Percentiles rank a stretch among this genome's conserved stretches.
phyloP scores from a whole-genome alignment of 352 stramenopile species.

The Phytophthora sansomeana region DNA sequence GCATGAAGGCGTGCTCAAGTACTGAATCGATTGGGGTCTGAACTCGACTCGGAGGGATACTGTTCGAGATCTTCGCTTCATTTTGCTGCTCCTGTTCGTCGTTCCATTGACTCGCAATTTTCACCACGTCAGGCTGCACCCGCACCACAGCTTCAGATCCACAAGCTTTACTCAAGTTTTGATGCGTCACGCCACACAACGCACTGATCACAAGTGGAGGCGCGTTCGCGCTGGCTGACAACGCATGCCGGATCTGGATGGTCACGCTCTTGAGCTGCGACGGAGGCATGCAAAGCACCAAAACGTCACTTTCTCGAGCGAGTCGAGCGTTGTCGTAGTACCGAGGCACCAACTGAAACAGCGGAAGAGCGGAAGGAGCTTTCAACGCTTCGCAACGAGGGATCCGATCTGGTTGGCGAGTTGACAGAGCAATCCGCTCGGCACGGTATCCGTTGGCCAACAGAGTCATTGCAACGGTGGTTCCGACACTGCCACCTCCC shows the following conservation, averaged over 20 bases:
- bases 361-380: conserved; percentile 21
- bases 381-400: conserved; percentile 49
- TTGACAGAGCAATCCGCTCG: conserved; percentile 53
- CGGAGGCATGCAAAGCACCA: conserved; percentile 72
- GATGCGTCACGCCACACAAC: conserved; percentile 49
- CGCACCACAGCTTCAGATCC: conserved; percentile 48
- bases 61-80: not conserved
- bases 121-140: conserved; percentile 36
- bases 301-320: conserved; percentile 58
- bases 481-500: conserved; percentile 62
- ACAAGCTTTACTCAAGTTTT: conserved; percentile 60
- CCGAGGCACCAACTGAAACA: conserved; percentile 50
- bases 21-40: conserved; percentile 1
- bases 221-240: conserved; percentile 33
- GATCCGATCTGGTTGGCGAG: conserved; percentile 61
- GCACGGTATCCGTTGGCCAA: conserved; percentile 50
- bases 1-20: not conserved
- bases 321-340: conserved; percentile 71
- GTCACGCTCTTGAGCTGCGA: conserved; percentile 73
- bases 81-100: conserved; percentile 17
- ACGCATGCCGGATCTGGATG: conserved; percentile 71
- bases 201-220: conserved; percentile 53
- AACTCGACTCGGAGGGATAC: not conserved
- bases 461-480: conserved; percentile 56
- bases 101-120: conserved; percentile 33